Base-by-base conservation (phyloP, 805 yeast species). In the Torulaspora quercuum region DNA sequence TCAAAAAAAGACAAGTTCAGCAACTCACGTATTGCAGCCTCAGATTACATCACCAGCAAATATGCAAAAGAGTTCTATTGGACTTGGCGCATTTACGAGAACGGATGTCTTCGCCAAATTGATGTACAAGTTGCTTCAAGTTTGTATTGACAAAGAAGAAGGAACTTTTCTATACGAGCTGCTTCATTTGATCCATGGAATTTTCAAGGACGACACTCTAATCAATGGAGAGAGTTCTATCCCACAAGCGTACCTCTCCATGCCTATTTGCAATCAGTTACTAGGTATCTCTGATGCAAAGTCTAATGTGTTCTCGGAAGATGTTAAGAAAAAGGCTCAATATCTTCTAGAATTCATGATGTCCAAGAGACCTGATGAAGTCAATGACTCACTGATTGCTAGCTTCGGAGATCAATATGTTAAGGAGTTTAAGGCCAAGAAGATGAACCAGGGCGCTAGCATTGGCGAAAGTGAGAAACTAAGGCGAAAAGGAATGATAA, bases 181-280 rank as follows among this genome's bases (percentile, higher is more conserved):
- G n/a, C 65, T 84, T 24, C 92, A 83, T 54, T 65, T 84, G 33
- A 45, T 81, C 2, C 87, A 83, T 61, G 89, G 84, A 5, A 65
- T 80, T 6, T 51, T 82, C 12, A 50, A 64, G 18, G 82, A 78
- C 50, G 70, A 70, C 35, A 78, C 72, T 41, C 37, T 39, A 7
- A 45, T 64, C 3, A 57, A 67, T 44, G 80, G 77, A 1, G 39
- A 53, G 7, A 37, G 52, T 1, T 62, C 70, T 27, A 45, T 71
- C 15, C 65, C 70, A 20, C 70, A 69, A n/a, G 49, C 61, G 2
- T 78, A 73, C 42, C 57, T 74, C n/a, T 61, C 64, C 15, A 73
- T 76, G 29, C 83, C 86, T 4, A 65, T 78, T 21, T 65, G 79
- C 50, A 75, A 74, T 41, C 59, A 75, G 15, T 59, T 81, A n/a